A percentile compares a stretch with the other conserved stretches of the same genome.
Evolutionary conservation across 352 stramenopile genomes (phyloP).

Genomic region (Phytophthora fragariae): DNA sequence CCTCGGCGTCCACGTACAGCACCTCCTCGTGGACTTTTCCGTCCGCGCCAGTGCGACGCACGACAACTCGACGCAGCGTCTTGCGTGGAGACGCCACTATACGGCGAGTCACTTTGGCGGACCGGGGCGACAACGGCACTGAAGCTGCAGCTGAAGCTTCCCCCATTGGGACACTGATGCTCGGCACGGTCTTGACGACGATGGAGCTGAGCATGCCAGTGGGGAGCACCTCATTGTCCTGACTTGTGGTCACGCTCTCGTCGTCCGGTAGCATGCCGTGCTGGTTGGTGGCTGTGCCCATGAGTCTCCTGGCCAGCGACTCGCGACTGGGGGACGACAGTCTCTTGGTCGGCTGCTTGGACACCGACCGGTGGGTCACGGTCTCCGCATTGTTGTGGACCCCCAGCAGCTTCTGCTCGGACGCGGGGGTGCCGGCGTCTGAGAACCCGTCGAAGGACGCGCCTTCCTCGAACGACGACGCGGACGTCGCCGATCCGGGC

Average conservation of each 20-base stretch:
- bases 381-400: neutral
- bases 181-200: slow-evolving; percentile 34
- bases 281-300: slow-evolving; percentile 10
- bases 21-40: slow-evolving; percentile 30
- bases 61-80: slow-evolving; percentile 33
- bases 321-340: slow-evolving; percentile 44
- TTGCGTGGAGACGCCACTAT: slow-evolving; percentile 34
- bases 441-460: slow-evolving; percentile 39
- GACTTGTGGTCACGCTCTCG: neutral
- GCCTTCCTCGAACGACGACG: slow-evolving; percentile 47
- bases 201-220: slow-evolving; percentile 24
- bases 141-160: neutral
- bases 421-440: slow-evolving; percentile 33
- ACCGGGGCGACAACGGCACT: slow-evolving; percentile 26
- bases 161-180: neutral
- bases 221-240: slow-evolving; percentile 10
- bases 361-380: slow-evolving; percentile 2
- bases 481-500: slow-evolving; percentile 42
- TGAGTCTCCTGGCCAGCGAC: slow-evolving; percentile 30
- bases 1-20: slow-evolving; percentile 29
- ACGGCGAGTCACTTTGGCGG: slow-evolving; percentile 25
- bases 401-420: neutral
- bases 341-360: slow-evolving; percentile 43
- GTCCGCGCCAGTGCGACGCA: slow-evolving; percentile 27
- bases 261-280: slow-evolving; percentile 28